Conservation (phyloP, 352 stramenopile species). For the Globisporangium cylindrosporum region DNA sequence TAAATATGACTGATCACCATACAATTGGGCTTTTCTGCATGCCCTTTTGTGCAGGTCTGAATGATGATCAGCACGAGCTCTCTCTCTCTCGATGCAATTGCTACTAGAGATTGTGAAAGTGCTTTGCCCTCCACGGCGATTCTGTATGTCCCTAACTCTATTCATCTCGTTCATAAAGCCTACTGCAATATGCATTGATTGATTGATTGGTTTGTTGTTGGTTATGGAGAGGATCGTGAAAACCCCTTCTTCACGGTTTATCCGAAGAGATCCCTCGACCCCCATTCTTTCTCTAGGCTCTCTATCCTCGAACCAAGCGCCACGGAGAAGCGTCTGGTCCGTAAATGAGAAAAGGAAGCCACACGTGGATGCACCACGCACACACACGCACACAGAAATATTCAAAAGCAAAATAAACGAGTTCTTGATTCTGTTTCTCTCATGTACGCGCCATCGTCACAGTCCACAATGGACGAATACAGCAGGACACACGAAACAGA, state of each 20-base stretch:
- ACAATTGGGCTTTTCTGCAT: no score
- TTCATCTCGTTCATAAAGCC: background rate
- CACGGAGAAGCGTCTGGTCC: constrained; percentile 8
- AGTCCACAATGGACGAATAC: no score
- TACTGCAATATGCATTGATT: background rate
- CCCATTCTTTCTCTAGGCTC: constrained; percentile 41
- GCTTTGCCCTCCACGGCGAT: no score
- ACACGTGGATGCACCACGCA: background rate
- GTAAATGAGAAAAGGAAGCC: constrained; percentile 5
- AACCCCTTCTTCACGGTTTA: constrained; percentile 48
- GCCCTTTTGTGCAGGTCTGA: no score
- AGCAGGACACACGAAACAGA: no score
- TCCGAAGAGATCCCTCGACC: constrained; percentile 54
- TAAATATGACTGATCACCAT: no score
- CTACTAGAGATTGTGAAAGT: no score
- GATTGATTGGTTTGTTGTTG: constrained; percentile 9
- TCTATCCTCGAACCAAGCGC: constrained; percentile 10
- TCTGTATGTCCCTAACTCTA: no score
- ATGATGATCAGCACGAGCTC: no score
- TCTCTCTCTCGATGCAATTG: no score
- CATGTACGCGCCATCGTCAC: no score
- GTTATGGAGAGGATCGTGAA: constrained; percentile 55
- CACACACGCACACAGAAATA: background rate
- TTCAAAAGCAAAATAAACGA: background rate
- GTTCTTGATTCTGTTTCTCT: no score